phyloP scores from a whole-genome alignment of 73 alveolate species.

The Paramecium pentaurelia region DNA sequence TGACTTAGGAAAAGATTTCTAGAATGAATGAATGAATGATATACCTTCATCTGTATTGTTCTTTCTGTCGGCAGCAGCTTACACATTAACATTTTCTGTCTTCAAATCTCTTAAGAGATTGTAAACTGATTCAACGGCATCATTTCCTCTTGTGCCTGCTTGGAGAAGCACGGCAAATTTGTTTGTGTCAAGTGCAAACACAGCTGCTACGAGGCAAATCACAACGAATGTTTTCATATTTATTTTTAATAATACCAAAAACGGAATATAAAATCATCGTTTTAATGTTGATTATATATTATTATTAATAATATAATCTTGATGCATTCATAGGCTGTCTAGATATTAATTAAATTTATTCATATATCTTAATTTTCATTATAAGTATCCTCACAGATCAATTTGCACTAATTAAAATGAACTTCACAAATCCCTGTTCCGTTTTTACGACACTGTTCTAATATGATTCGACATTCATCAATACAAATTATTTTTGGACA shows the following conservation, averaged over 20 bases:
- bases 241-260: slow-evolving; percentile 16
- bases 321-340: background rate
- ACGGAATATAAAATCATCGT: slow-evolving; percentile 23
- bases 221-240: slow-evolving; percentile 21
- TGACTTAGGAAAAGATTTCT: slow-evolving; percentile 36
- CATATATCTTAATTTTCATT: slow-evolving; percentile 8
- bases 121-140: slow-evolving; percentile 52
- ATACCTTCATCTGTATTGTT: slow-evolving; percentile 50
- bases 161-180: slow-evolving; percentile 37
- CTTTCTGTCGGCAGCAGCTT: slow-evolving; percentile 47
- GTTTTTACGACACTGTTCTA: slow-evolving; percentile 14
- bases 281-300: background rate
- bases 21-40: background rate
- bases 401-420: slow-evolving; percentile 18
- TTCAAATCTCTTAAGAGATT: slow-evolving; percentile 39
- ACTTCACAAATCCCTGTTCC: slow-evolving; percentile 38
- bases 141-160: slow-evolving; percentile 47
- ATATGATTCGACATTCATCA: background rate
- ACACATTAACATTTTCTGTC: slow-evolving; percentile 49
- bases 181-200: slow-evolving; percentile 28
- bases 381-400: slow-evolving; percentile 40
- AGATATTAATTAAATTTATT: background rate
- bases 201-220: slow-evolving; percentile 43
- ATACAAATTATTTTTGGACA: slow-evolving; percentile 29
- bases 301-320: background rate